A percentile compares a stretch with the other conserved stretches of the same genome.
Conservation (phyloP, 371 early-diverging fungal species). For the Funneliformis caledonium region DNA sequence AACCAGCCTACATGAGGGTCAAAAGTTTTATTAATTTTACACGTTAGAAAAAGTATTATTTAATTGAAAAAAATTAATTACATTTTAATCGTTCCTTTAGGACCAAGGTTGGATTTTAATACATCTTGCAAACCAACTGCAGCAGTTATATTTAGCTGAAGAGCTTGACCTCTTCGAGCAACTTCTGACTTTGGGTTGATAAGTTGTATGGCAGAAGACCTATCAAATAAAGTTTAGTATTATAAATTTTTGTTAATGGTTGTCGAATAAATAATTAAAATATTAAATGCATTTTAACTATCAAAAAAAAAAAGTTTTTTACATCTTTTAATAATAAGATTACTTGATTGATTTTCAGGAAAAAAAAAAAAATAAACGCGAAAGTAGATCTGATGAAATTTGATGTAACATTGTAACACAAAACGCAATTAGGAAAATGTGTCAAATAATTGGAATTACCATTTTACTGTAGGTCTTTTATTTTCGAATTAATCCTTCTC, state of each 20-base stretch:
- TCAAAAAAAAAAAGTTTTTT: too few relatives aligned
- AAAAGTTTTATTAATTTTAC: not conserved
- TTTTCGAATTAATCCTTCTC: too few relatives aligned
- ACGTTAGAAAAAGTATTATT: not conserved
- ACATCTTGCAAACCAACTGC: slow-evolving; percentile 96
- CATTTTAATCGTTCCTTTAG: slow-evolving; percentile 99
- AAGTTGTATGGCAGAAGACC: slow-evolving; percentile 81
- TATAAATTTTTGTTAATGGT: not conserved
- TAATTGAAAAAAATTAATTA: slow-evolving; percentile 44
- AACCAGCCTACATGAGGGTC: slow-evolving; percentile 80
- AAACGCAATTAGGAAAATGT: too few relatives aligned
- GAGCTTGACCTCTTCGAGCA: slow-evolving; percentile 97
- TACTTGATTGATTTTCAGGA: too few relatives aligned
- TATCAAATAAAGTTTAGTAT: slow-evolving; percentile 9
- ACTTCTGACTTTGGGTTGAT: slow-evolving; percentile 99
- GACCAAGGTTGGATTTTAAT: slow-evolving; percentile 96
- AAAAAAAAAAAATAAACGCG: too few relatives aligned
- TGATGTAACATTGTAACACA: too few relatives aligned
- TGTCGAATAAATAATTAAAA: too few relatives aligned
- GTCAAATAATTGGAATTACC: too few relatives aligned
- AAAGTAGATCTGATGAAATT: too few relatives aligned
- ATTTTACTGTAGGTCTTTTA: too few relatives aligned
- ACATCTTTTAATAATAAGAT: too few relatives aligned
- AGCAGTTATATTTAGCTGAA: slow-evolving; percentile 96
- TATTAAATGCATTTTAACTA: too few relatives aligned